These are phyloP conservation scores for Tetraselmis chui DNA, from an alignment of 139 green algal genomes.

Conservation along the genomic window DNA sequence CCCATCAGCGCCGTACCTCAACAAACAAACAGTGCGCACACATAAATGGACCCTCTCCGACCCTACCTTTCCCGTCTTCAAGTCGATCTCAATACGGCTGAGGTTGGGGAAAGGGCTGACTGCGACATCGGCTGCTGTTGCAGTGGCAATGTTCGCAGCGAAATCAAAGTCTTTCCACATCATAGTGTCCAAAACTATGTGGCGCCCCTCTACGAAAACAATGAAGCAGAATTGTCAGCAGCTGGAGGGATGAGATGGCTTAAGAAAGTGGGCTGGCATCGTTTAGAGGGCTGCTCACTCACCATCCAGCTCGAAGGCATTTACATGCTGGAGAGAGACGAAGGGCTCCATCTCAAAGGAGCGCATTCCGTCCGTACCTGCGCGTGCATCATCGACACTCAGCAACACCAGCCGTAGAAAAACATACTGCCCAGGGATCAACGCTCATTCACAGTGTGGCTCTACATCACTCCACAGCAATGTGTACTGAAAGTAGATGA, in stretches of 20 bases:
- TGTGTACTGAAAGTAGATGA: neutral
- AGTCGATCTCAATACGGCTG: neutral
- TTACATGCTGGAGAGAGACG: neutral
- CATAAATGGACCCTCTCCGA: neutral
- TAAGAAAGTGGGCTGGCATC: no score
- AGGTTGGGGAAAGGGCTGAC: neutral
- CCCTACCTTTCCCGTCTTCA: neutral
- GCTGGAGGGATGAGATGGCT: neutral
- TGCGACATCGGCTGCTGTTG: neutral
- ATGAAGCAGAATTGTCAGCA: neutral
- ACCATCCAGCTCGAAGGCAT: neutral
- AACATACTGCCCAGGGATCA: no score
- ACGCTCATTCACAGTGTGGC: neutral
- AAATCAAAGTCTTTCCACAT: neutral
- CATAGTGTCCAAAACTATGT: neutral
- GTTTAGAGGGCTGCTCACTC: neutral
- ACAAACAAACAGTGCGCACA: neutral
- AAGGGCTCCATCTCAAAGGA: neutral
- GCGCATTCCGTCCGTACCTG: neutral
- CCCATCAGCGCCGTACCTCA: neutral
- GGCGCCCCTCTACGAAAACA: neutral
- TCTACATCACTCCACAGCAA: neutral
- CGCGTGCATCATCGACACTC: neutral
- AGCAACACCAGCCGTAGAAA: no score
- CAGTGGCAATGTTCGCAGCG: neutral